A percentile compares a stretch with the other conserved stretches of the same genome.
phyloP scores from a whole-genome alignment of 106 monocot genomes.

The Amphibolis antarctica region DNA sequence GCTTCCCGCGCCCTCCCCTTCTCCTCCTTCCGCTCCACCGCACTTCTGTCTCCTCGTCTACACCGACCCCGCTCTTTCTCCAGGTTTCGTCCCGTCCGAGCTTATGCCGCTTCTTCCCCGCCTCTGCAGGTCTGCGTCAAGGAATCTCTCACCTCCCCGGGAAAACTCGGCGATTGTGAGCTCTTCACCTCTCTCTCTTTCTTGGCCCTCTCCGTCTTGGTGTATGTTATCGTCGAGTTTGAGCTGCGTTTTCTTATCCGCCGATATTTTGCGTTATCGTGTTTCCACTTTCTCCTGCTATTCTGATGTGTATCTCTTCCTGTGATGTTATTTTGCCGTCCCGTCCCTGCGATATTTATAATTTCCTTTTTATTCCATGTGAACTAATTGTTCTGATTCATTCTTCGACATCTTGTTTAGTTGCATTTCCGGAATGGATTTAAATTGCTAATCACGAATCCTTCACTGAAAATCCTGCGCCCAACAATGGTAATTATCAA shows the following conservation, averaged over 20 bases:
- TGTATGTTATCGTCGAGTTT: not conserved
- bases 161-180: constrained; percentile 28
- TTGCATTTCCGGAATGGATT: not conserved
- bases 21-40: not conserved
- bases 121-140: constrained; percentile 29
- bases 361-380: not conserved
- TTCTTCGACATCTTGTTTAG: not conserved
- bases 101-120: constrained; percentile 5
- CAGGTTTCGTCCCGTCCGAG: not conserved
- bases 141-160: constrained; percentile 20
- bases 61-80: too few relatives aligned
- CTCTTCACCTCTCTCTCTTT: not conserved
- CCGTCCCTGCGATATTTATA: too few relatives aligned
- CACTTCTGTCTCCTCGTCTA: not conserved
- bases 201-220: not conserved
- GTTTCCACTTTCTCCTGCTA: too few relatives aligned
- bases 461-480: not conserved
- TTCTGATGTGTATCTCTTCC: too few relatives aligned
- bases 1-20: not conserved
- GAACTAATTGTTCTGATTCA: not conserved
- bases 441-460: not conserved
- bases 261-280: too few relatives aligned
- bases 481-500: not conserved
- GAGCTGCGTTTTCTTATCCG: not conserved
- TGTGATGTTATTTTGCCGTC: too few relatives aligned